Evolutionary conservation across 164 flowering plant species (phyloP).

Genomic region (Buxus sempervirens): DNA sequence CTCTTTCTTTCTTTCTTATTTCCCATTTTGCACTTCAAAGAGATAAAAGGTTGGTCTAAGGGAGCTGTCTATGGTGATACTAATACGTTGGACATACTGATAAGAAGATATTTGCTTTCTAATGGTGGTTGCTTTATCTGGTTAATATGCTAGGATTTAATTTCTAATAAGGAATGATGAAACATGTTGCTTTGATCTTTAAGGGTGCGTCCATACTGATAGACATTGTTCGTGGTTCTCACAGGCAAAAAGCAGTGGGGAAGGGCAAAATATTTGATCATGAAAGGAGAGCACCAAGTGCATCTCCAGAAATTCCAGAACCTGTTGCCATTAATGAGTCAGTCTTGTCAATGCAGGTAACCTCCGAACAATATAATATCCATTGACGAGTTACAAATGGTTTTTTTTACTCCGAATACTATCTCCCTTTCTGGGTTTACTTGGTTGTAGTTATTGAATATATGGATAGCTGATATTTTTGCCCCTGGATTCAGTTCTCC

Average conservation of each 20-base stretch:
- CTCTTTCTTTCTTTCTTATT: too few relatives aligned
- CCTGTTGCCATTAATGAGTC: conserved; percentile 97
- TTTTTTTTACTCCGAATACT: background rate
- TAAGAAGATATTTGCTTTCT: too few relatives aligned
- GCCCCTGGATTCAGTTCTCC: background rate
- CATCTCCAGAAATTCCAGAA: conserved; percentile 82
- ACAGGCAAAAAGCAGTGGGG: conserved; percentile 59
- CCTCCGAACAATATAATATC: background rate
- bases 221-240: background rate
- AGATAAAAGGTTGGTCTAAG: too few relatives aligned
- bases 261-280: conserved; percentile 59
- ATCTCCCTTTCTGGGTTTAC: background rate
- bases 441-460: too few relatives aligned
- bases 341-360: conserved; percentile 80
- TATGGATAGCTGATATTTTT: background rate
- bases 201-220: background rate
- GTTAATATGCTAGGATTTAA: too few relatives aligned
- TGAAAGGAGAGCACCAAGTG: conserved; percentile 67
- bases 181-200: background rate
- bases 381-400: background rate
- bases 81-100: too few relatives aligned
- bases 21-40: too few relatives aligned
- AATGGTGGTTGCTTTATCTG: too few relatives aligned
- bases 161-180: too few relatives aligned
- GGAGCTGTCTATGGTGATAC: too few relatives aligned